These are phyloP conservation scores for Trichoderma orchidacearum DNA, from an alignment of 495 filamentous ascomycete genomes.

Conservation along the genomic window DNA sequence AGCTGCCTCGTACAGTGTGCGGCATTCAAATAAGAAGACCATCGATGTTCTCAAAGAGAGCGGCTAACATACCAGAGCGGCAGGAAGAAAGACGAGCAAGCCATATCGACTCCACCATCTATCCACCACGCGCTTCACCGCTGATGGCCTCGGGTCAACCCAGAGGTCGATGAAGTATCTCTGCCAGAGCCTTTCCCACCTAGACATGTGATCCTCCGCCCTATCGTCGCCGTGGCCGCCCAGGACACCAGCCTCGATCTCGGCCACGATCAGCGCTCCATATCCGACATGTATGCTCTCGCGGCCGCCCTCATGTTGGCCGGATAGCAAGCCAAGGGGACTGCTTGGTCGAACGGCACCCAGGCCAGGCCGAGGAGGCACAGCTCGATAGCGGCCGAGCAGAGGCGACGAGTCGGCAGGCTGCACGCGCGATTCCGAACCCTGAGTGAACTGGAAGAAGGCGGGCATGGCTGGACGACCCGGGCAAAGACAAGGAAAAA, in stretches of 20 bases:
- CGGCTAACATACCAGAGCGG: slow-evolving; percentile 39
- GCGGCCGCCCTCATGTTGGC: slow-evolving; percentile 13
- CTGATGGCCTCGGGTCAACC: slow-evolving; percentile 38
- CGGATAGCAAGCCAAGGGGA: slow-evolving; percentile 17
- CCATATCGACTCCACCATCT: slow-evolving; percentile 45
- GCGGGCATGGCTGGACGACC: slow-evolving; percentile 28
- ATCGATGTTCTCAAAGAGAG: neutral
- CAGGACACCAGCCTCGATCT: slow-evolving; percentile 10
- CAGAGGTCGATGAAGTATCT: slow-evolving; percentile 37
- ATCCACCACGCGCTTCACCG: slow-evolving; percentile 38
- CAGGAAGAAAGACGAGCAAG: slow-evolving; percentile 41
- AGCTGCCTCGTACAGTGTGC: too few relatives aligned
- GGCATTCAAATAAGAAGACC: too few relatives aligned
- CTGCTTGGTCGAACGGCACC: slow-evolving; percentile 3
- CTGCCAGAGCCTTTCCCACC: slow-evolving; percentile 15
- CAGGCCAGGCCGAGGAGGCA: slow-evolving; percentile 21
- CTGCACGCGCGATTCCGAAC: slow-evolving; percentile 31
- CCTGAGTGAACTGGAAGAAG: slow-evolving; percentile 51
- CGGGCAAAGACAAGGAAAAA: neutral
- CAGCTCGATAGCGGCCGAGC: slow-evolving; percentile 46
- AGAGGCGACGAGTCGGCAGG: slow-evolving; percentile 34
- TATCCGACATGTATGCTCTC: slow-evolving; percentile 36
- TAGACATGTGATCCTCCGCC: slow-evolving; percentile 13
- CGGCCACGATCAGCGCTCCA: slow-evolving; percentile 23
- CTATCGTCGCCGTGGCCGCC: slow-evolving; percentile 15